phyloP scores from a whole-genome alignment of 192 early-diverging fungal genomes.

The Pilobolus umbonatus region DNA sequence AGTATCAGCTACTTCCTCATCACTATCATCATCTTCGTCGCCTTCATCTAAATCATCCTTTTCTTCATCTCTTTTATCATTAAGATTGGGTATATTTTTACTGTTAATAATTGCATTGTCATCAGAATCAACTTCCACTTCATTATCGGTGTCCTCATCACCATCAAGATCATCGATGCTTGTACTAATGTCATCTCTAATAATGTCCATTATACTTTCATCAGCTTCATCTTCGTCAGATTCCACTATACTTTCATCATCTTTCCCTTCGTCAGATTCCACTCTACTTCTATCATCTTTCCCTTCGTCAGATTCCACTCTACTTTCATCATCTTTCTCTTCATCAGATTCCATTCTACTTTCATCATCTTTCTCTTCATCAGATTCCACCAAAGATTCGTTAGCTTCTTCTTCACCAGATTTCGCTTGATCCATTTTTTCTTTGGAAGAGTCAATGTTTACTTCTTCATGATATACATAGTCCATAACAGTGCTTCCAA shows the following conservation, averaged over 20 bases:
- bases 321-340: constrained; percentile 17
- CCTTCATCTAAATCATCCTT: too few relatives aligned
- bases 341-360: constrained; percentile 3
- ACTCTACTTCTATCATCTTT: constrained; percentile 10
- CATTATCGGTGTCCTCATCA: too few relatives aligned
- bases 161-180: too few relatives aligned
- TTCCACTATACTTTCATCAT: background rate
- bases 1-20: too few relatives aligned
- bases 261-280: constrained; percentile 19
- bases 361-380: constrained; percentile 60
- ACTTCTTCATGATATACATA: constrained; percentile 65
- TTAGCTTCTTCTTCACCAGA: background rate
- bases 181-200: too few relatives aligned
- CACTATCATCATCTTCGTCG: too few relatives aligned
- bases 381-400: constrained; percentile 37
- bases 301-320: constrained; percentile 34
- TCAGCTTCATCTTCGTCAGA: too few relatives aligned
- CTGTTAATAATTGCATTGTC: too few relatives aligned
- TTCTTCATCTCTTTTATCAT: too few relatives aligned
- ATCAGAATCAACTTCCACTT: too few relatives aligned
- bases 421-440: constrained; percentile 7
- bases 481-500: constrained; percentile 71
- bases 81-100: too few relatives aligned
- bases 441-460: constrained; percentile 69
- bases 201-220: too few relatives aligned